A percentile compares a stretch with the other conserved stretches of the same genome.
phyloP scores from a whole-genome alignment of 2,329 filamentous ascomycete species.

The Penicillium janthinellum region DNA sequence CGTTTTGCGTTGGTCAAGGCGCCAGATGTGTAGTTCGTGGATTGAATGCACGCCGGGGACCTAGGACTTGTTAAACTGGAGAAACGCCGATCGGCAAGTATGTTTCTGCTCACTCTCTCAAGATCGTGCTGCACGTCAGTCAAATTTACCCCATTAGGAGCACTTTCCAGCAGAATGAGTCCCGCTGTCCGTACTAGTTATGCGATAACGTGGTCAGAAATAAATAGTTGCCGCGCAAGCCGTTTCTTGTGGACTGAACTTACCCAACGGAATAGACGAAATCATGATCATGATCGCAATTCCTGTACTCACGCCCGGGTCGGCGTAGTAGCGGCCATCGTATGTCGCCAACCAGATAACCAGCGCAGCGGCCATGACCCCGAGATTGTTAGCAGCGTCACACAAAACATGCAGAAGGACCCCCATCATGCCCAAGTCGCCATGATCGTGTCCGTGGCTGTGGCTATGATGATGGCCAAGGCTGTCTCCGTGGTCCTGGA shows the following conservation, averaged over 20 bases:
- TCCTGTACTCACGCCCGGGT: constrained; percentile 68
- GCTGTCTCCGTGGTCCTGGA: constrained; percentile 14
- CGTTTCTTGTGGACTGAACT: neutral
- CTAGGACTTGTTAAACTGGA: constrained; percentile 38
- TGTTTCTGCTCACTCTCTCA: constrained; percentile 54
- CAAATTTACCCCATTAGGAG: constrained; percentile 61
- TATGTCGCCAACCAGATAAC: constrained; percentile 68
- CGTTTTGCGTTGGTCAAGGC: constrained; percentile 68
- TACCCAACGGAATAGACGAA: constrained; percentile 60
- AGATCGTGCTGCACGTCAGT: constrained; percentile 69
- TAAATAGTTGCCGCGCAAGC: neutral
- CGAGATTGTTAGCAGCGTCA: constrained; percentile 75
- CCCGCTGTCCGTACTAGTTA: constrained; percentile 46
- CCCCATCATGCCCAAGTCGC: constrained; percentile 70
- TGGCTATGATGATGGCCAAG: constrained; percentile 17
- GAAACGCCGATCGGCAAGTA: neutral
- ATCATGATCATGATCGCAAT: constrained; percentile 73
- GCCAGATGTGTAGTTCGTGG: constrained; percentile 75
- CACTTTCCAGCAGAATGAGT: constrained; percentile 67
- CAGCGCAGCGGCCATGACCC: constrained; percentile 69
- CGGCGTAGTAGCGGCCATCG: constrained; percentile 66
- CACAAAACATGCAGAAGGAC: constrained; percentile 71
- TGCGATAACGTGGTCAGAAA: constrained; percentile 1
- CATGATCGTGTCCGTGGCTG: constrained; percentile 29
- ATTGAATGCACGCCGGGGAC: constrained; percentile 68